These are phyloP conservation scores for Hyphopichia burtonii DNA, from an alignment of 1,139 yeast species.

Conservation along the genomic window DNA sequence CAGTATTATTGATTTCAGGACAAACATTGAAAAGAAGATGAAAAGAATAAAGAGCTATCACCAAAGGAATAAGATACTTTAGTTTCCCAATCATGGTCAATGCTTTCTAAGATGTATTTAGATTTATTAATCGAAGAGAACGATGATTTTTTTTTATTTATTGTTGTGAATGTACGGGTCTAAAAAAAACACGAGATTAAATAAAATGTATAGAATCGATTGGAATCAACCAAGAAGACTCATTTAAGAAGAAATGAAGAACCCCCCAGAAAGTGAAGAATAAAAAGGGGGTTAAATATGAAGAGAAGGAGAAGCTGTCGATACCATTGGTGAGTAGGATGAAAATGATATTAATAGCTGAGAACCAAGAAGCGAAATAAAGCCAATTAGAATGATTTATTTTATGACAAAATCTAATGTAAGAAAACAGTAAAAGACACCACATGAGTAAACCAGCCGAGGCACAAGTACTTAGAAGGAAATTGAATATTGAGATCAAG, in stretches of 20 bases:
- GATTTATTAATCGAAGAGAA: too few relatives aligned
- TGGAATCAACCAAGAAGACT: slow-evolving; percentile 2
- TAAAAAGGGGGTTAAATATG: not conserved
- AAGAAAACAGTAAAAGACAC: slow-evolving; percentile 15
- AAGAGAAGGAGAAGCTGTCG: slow-evolving; percentile 1
- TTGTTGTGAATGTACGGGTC: too few relatives aligned
- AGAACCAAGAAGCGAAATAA: slow-evolving; percentile 7
- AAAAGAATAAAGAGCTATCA: slow-evolving; percentile 8
- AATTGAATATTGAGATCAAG: slow-evolving; percentile 13
- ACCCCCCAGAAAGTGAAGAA: not conserved
- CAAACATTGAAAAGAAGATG: slow-evolving; percentile 10
- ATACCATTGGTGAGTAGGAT: slow-evolving; percentile 14
- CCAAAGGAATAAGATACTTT: slow-evolving; percentile 3
- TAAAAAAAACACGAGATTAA: too few relatives aligned
- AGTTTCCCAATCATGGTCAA: not conserved
- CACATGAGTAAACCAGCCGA: slow-evolving; percentile 27
- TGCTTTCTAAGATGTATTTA: not conserved
- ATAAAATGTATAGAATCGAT: not conserved
- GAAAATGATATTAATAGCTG: slow-evolving; percentile 10
- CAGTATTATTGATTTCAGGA: slow-evolving; percentile 5
- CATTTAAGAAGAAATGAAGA: not conserved
- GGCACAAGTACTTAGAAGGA: slow-evolving; percentile 19
- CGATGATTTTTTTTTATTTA: too few relatives aligned
- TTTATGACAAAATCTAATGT: slow-evolving; percentile 11
- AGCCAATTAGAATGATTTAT: not conserved